Evolutionary conservation across 805 yeast species (phyloP), one percentile per base, ranked within the genome.

Genomic region (Myxozyma sirexii): DNA sequence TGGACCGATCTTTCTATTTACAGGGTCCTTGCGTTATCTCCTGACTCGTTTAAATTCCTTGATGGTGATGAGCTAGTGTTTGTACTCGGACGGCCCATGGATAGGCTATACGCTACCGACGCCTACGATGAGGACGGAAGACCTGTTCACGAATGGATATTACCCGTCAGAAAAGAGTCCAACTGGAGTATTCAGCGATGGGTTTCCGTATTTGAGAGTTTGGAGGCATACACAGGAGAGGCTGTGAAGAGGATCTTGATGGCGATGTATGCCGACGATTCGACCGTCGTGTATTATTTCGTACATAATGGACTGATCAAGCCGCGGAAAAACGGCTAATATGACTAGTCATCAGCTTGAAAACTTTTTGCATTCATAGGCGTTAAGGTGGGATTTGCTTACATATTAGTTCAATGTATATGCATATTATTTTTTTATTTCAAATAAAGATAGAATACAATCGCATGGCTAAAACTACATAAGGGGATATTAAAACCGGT

Each of bases 211-310:
- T 76, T 76, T 60, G 66, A 62, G 3, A 65, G 62, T 3, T 46
- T 71, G 19, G 65, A 65, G 27, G 39, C 45, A 7, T 58, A 48
- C 12, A 46, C 52, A 26, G 47, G 43, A 1, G 49, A 56, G 3
- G 61, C 52, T 1, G 55, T 39, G 12, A 62, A 60, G 31, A 64
- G 80, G 17, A 47, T 77, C 4, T 64, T 76, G 1, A 74, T 77
- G 77, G 80, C 78, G 3, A 69, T 77, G 73, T 70, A 74, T n/a
- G 72, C 78, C 7, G 67, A 71, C 35, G 80, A 77, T 57, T 73
- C 77, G 2, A 76, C 80, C 2, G 73, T 77, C 53, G 81, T 79
- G 4, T 77, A 75, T 62, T 77, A 77, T 56, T 66, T 77, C 41
- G 73, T 77, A 26, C 71, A 76, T 56, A 65, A 70, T 27, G 79